A percentile compares a stretch with the other conserved stretches of the same genome.
Evolutionary conservation across 78 protist genomes (phyloP).

Genomic region (Planoprotostelium fungivorum): DNA sequence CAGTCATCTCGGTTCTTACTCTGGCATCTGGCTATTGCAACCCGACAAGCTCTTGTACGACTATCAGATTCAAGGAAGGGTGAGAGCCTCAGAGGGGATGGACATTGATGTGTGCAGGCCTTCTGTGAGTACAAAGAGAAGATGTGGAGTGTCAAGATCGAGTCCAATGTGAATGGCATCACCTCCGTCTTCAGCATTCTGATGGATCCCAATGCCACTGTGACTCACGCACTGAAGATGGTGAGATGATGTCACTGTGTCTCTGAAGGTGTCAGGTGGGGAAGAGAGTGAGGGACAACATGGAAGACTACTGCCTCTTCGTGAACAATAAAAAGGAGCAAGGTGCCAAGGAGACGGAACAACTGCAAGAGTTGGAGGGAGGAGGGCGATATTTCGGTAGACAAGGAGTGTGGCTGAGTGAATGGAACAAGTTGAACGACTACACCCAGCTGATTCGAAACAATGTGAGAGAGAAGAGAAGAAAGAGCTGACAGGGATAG

Average conservation of each 20-base stretch:
- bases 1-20: too few relatives aligned
- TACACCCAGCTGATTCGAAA: not conserved
- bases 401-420: not conserved
- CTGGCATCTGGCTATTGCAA: not conserved
- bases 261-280: not conserved
- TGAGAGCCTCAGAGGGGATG: not conserved
- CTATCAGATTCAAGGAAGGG: not conserved
- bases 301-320: not conserved
- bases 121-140: not conserved
- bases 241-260: not conserved
- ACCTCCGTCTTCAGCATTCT: not conserved
- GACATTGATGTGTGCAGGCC: not conserved
- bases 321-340: not conserved
- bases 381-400: not conserved
- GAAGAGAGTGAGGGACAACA: not conserved
- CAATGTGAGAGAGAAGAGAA: not conserved
- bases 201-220: not conserved
- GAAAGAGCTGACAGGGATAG: too few relatives aligned
- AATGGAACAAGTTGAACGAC: not conserved
- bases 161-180: not conserved
- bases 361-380: not conserved
- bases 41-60: not conserved
- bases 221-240: not conserved
- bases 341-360: not conserved
- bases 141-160: not conserved